Base-by-base conservation (phyloP, 805 yeast species). In the Vanderwaltozyma polyspora region DNA sequence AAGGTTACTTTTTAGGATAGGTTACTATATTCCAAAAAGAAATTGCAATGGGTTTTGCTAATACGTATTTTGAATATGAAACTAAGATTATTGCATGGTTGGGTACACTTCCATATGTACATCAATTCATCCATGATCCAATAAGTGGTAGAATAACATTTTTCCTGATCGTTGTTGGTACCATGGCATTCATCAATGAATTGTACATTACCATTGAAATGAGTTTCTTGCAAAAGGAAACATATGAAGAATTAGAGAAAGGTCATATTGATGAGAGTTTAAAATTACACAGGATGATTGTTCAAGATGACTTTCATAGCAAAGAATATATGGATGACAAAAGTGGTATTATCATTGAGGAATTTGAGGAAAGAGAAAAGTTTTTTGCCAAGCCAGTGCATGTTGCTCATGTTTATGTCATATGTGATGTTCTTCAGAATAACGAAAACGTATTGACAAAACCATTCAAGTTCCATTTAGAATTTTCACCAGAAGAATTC, bases 401-500 rank as follows among this genome's bases (percentile, higher is more conserved):
- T 52, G 80, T 86, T 57, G 86, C 91, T 1, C 85, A 80, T 54
- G 63, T 79, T 1, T 74, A 74, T 41, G 69, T 75, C 5, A 57
- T 70, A 18, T 62, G 79, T 33, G 69, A 74, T 35, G 48, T 73
- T 3, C 16, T 48, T 6, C 40, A 44, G 4, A 40, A 46, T 6
- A 34, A 39, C 11, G 33, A 62, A 15, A 35, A 45, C 4, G 29
- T 49, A 11, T 33, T 52, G 17, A 41, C 43, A 5, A 55, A 49
- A 17, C 68, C 72, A 2, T 41, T 79, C 22, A 63, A 62, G 18
- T 82, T 76, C 51, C 81, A 80, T 52, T 67, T 80, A 44, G 93
- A 82, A 51, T 83, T 83, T 55, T 73, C 82, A 21, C 91, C 93
- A 0, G 87, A 79, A 45, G 94, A 83, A 46, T 82, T 74, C 50